phyloP scores from a whole-genome alignment of 148 eudicot species.

The Rhododendron molle region DNA sequence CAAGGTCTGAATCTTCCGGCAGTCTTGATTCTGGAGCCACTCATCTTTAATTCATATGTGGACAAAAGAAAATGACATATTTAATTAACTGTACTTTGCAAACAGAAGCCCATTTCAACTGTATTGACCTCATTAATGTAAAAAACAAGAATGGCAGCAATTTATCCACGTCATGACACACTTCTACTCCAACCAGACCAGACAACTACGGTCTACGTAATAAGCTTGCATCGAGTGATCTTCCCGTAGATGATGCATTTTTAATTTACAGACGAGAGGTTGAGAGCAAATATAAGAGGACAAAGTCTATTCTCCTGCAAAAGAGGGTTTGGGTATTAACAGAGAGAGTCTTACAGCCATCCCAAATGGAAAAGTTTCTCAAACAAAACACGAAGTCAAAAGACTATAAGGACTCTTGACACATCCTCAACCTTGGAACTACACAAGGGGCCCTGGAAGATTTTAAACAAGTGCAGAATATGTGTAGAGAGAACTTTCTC shows the following conservation, averaged over 20 bases:
- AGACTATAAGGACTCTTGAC: background rate
- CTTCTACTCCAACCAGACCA: background rate
- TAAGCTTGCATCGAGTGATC: background rate
- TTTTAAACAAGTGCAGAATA: background rate
- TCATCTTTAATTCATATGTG: slow-evolving; percentile 49
- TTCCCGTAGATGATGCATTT: background rate
- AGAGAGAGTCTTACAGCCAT: background rate
- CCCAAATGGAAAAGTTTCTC: background rate
- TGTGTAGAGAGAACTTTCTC: background rate
- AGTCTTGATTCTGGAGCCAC: slow-evolving; percentile 89
- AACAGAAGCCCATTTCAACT: background rate
- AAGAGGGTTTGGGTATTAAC: background rate
- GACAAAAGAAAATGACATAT: background rate
- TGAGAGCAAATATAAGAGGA: background rate
- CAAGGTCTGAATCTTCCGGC: slow-evolving; percentile 96
- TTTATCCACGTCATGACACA: background rate
- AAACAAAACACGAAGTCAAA: background rate
- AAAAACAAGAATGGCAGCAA: background rate
- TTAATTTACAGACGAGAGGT: background rate
- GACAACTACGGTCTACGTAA: background rate
- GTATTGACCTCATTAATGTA: background rate
- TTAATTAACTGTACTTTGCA: background rate
- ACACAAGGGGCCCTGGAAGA: background rate
- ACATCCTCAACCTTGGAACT: background rate
- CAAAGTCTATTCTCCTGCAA: background rate